Base-by-base conservation (phyloP, 1,139 yeast species). In the Lodderomyces beijingensis region DNA sequence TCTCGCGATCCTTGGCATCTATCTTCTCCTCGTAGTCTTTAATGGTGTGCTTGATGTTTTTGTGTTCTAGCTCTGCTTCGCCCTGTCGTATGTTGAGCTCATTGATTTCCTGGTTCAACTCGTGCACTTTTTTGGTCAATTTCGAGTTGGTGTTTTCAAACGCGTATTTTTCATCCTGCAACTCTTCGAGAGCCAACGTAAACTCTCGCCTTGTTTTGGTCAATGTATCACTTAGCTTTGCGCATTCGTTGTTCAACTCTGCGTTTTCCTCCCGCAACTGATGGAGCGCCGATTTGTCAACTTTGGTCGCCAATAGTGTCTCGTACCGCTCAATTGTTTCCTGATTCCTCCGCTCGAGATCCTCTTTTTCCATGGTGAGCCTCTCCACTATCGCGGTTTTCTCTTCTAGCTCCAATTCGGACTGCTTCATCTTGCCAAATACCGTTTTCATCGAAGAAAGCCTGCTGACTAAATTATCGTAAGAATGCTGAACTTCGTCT, bases 361-460 rank as follows among this genome's bases (percentile, higher is more conserved):
- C 62, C 13, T 53, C 57, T 31, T 57, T 55, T 28, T 62, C 66
- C 16, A 47, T 49, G 4, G 47, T 53, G 15, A 66, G 46, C 18
- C 29, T 36, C 25, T 40, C 54, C 29, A 54, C 50, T 45, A 54
- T 40, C 51, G 65, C 75, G 44, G 75, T 77, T 0, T 79, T 62
- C 26, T 63, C 64, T 32, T 79, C 82, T 25, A 88, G 63, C 44
- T 87, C 94, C 7, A 68, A 67, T 43, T 91, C 83, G 0, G 93
- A 69, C 39, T 77, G 79, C 49, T 82, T 82, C 87, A 82, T 80
- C 45, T 82, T 81, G 36, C 70, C 72, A 52, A 84, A 83, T 2
- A 82, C 71, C 0, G 83, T 62, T 49, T 85, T 87, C 85, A 91
- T 87, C 2, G 85, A 77, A 1, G 94, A 76, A 20, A 91, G 65